A percentile compares a stretch with the other conserved stretches of the same genome.
Evolutionary conservation across 371 early-diverging fungal species (phyloP).

Genomic region (Syncephalastrum racemosum): DNA sequence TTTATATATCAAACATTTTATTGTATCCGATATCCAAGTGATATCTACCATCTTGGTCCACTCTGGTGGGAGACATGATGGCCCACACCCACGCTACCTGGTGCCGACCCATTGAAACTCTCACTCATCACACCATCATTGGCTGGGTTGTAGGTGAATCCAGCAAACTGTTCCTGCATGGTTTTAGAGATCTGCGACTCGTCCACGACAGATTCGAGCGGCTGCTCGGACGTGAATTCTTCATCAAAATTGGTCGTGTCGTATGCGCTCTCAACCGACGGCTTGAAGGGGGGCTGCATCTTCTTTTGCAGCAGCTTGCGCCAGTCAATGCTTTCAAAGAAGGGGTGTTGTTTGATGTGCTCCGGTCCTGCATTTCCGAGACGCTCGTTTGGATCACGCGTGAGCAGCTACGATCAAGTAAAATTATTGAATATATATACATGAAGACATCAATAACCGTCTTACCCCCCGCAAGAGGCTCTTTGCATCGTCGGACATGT

Average conservation of each 20-base stretch:
- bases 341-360: conserved; percentile 88
- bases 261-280: conserved; percentile 74
- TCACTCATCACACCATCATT: conserved; percentile 47
- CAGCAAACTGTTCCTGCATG: conserved; percentile 92
- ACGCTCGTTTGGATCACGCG: conserved; percentile 82
- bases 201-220: conserved; percentile 83
- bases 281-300: conserved; percentile 93
- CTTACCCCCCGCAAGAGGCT: conserved; percentile 72
- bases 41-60: conserved; percentile 22
- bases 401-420: conserved; percentile 50
- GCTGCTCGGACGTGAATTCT: conserved; percentile 80
- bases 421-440: neutral
- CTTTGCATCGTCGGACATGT: conserved; percentile 74
- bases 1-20: too few species aligned
- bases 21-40: too few species aligned
- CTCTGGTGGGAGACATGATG: conserved; percentile 12
- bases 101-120: conserved; percentile 28
- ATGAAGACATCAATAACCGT: neutral
- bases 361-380: conserved; percentile 85
- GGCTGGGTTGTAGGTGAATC: conserved; percentile 67
- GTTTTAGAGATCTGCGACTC: conserved; percentile 84
- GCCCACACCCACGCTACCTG: conserved; percentile 19
- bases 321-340: conserved; percentile 95
- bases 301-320: conserved; percentile 79
- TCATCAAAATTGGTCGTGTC: conserved; percentile 88